Evolutionary conservation across 2,329 filamentous ascomycete genomes (phyloP).

Genomic region (Colletotrichum aenigma): DNA sequence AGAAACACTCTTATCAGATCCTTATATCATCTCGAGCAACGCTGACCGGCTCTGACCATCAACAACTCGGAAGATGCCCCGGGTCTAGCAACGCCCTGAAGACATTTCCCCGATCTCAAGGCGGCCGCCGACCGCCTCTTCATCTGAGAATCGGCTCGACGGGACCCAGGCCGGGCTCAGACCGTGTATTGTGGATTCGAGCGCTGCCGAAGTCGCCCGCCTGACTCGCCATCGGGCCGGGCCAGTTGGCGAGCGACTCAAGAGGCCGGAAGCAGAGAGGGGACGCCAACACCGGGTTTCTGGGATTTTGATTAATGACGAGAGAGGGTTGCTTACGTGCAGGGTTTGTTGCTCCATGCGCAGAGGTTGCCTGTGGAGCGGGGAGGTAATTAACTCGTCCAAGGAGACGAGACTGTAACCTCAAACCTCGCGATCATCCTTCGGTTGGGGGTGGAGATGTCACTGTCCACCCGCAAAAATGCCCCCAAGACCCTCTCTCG

Average conservation of each 20-base stretch:
- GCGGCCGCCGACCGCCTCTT: not conserved
- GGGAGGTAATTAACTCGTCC: not conserved
- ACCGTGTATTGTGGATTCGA: not conserved
- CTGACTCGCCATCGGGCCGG: constrained; percentile 7
- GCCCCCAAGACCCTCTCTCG: not conserved
- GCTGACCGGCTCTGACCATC: not conserved
- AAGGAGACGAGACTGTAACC: not conserved
- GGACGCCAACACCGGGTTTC: not conserved
- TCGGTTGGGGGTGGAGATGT: not conserved
- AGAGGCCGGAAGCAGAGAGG: not conserved
- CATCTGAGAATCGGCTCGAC: not conserved
- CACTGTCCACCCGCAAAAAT: not conserved
- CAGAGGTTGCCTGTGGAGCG: not conserved
- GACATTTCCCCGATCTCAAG: not conserved
- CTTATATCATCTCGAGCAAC: not conserved
- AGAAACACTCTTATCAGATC: not conserved
- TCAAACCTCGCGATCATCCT: constrained; percentile 10
- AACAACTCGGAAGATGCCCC: not conserved
- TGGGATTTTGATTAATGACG: constrained; percentile 6
- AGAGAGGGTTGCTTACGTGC: not conserved
- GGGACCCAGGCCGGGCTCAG: not conserved
- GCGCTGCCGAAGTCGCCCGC: not conserved
- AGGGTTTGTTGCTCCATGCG: constrained; percentile 1
- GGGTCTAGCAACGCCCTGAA: not conserved
- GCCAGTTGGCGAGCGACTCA: not conserved